A percentile compares a stretch with the other conserved stretches of the same genome.
phyloP scores from a whole-genome alignment of 441 rosid genomes.

The Rhodomyrtus psidioides region DNA sequence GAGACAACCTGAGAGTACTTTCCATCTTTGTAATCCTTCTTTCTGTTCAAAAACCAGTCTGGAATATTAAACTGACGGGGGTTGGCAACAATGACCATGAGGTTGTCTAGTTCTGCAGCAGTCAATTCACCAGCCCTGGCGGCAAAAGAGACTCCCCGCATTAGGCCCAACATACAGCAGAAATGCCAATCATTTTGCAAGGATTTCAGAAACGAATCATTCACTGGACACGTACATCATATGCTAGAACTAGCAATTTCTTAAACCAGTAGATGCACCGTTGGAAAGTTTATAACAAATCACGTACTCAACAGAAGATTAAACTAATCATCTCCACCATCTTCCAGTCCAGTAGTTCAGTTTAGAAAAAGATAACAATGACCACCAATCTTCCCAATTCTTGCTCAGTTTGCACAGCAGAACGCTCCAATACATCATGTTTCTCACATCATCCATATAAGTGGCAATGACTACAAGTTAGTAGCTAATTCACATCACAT shows the following conservation, averaged over 20 bases:
- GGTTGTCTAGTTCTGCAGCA: constrained; percentile 23
- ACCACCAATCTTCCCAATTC: neutral
- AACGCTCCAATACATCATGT: neutral
- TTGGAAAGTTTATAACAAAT: too few relatives aligned
- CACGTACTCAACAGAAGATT: neutral
- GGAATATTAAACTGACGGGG: constrained; percentile 22
- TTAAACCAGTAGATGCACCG: neutral
- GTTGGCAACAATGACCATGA: constrained; percentile 17
- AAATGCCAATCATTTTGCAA: neutral
- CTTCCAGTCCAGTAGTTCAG: neutral
- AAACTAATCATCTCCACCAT: neutral
- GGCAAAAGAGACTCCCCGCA: neutral
- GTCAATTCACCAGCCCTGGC: constrained; percentile 21
- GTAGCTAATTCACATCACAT: neutral
- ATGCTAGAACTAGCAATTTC: neutral
- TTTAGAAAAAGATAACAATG: neutral
- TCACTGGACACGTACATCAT: neutral
- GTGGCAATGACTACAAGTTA: neutral
- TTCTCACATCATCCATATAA: neutral
- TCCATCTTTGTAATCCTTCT: constrained; percentile 24
- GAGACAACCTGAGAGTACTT: constrained; percentile 23
- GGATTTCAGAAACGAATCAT: neutral
- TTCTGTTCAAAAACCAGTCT: constrained; percentile 21
- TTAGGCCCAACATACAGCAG: neutral
- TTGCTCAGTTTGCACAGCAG: neutral